Evolutionary conservation across 768 basidiomycete species (phyloP).

Genomic region (Omphalotus guepiniiformis): DNA sequence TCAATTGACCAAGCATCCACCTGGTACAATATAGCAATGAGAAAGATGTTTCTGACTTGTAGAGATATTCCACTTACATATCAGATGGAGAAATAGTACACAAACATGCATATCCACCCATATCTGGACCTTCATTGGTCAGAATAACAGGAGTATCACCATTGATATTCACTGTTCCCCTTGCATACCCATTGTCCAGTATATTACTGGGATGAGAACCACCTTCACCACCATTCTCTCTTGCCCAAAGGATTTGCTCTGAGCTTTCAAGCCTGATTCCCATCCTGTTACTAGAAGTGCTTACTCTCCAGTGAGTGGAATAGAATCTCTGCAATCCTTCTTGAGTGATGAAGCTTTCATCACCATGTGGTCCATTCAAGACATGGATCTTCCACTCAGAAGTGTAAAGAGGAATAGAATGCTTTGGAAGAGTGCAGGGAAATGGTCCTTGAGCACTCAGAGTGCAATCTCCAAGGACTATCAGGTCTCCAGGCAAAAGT

Average conservation of each 20-base stretch:
- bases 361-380: conserved; percentile 61
- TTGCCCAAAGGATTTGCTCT: conserved; percentile 47
- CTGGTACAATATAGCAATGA: conserved; percentile 24
- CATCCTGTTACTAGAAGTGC: conserved; percentile 55
- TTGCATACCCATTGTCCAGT: conserved; percentile 55
- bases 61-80: conserved; percentile 29
- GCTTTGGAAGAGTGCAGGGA: conserved; percentile 19
- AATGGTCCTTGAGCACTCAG: conserved; percentile 9
- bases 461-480: conserved; percentile 33
- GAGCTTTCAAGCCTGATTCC: conserved; percentile 53
- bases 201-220: conserved; percentile 69
- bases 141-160: conserved; percentile 70
- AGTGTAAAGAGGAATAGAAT: conserved; percentile 40
- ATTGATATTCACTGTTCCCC: conserved; percentile 56
- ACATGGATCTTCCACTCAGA: conserved; percentile 49
- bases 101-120: conserved; percentile 58
- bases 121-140: conserved; percentile 56
- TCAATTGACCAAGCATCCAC: conserved; percentile 68
- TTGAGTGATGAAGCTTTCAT: conserved; percentile 47
- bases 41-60: background rate
- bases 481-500: conserved; percentile 45
- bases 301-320: conserved; percentile 46
- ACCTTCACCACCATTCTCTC: conserved; percentile 57
- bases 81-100: conserved; percentile 51
- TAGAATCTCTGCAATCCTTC: conserved; percentile 51